Conservation (phyloP, 768 basidiomycete genomes). For the Leccinum disarticulatum region DNA sequence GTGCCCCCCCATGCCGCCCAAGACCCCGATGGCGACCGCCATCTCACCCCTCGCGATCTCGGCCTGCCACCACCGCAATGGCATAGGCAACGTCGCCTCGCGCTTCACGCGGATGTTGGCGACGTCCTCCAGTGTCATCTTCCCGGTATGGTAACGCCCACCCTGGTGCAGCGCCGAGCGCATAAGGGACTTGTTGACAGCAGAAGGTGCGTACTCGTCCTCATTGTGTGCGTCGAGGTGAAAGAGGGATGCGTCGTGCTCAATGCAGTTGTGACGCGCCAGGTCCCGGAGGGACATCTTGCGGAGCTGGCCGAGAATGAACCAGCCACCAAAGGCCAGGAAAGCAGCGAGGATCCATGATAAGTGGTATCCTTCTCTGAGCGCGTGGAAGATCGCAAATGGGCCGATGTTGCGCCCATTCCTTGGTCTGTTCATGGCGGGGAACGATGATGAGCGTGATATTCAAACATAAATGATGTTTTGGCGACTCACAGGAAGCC, state of each 20-base stretch:
- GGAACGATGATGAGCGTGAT: neutral
- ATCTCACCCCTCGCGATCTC: conserved; percentile 70
- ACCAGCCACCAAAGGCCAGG: conserved; percentile 48
- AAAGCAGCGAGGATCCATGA: conserved; percentile 46
- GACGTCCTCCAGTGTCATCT: conserved; percentile 36
- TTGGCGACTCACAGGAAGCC: conserved; percentile 60
- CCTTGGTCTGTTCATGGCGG: conserved; percentile 39
- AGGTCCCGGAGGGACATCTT: conserved; percentile 38
- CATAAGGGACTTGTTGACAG: conserved; percentile 41
- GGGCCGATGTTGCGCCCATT: conserved; percentile 49
- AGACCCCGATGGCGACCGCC: conserved; percentile 58
- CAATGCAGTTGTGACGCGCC: conserved; percentile 49
- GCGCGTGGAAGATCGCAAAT: conserved; percentile 38
- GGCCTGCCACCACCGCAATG: conserved; percentile 44
- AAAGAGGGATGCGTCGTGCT: conserved; percentile 62
- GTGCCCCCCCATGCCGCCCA: conserved; percentile 33
- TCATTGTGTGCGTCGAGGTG: conserved; percentile 45
- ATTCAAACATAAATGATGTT: neutral
- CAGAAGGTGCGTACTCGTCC: conserved; percentile 46
- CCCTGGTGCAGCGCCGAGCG: conserved; percentile 41
- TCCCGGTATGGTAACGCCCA: conserved; percentile 23
- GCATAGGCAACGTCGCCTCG: conserved; percentile 39
- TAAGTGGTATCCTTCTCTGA: conserved; percentile 51
- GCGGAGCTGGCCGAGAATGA: conserved; percentile 40
- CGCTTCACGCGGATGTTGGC: conserved; percentile 52